Percentiles rank a stretch among this genome's conserved stretches.
phyloP scores from a whole-genome alignment of 495 filamentous ascomycete genomes.

The Aspergillus diversus region DNA sequence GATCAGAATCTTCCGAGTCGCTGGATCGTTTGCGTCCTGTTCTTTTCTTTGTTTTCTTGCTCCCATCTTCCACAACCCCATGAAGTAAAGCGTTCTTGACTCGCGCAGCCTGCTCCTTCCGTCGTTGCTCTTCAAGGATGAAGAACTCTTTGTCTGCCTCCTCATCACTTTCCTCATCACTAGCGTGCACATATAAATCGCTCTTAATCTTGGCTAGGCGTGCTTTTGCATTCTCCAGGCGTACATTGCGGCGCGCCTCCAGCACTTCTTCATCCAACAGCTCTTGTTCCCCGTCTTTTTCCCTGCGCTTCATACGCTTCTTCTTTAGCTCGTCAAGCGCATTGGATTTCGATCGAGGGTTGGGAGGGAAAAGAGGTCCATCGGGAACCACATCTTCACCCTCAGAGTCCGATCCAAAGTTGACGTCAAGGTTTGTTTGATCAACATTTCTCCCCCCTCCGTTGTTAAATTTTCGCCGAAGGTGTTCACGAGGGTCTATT shows the following conservation, averaged over 20 bases:
- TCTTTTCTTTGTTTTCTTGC: slow-evolving; percentile 29
- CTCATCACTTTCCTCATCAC: slow-evolving; percentile 78
- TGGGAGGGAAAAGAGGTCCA: slow-evolving; percentile 72
- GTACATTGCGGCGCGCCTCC: slow-evolving; percentile 57
- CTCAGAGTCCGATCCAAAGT: slow-evolving; percentile 67
- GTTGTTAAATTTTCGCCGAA: slow-evolving; percentile 67
- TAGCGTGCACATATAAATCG: slow-evolving; percentile 74
- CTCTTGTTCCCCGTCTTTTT: slow-evolving; percentile 36
- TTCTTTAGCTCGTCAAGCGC: slow-evolving; percentile 55
- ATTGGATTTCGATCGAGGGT: slow-evolving; percentile 47
- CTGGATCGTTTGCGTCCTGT: slow-evolving; percentile 39
- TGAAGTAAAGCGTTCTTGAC: slow-evolving; percentile 56
- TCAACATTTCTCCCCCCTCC: slow-evolving; percentile 44
- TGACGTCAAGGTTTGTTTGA: slow-evolving; percentile 39
- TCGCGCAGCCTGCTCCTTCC: slow-evolving; percentile 52
- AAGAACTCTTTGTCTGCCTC: slow-evolving; percentile 73
- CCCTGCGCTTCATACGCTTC: slow-evolving; percentile 52
- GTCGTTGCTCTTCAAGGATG: slow-evolving; percentile 61
- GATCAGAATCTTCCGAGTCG: slow-evolving; percentile 26
- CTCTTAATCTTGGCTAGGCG: slow-evolving; percentile 81
- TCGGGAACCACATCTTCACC: slow-evolving; percentile 59
- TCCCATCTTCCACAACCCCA: slow-evolving; percentile 53
- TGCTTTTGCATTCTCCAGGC: slow-evolving; percentile 60
- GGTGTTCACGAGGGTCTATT: slow-evolving; percentile 70
- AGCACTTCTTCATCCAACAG: slow-evolving; percentile 53